phyloP scores from a whole-genome alignment of 2,329 filamentous ascomycete genomes.

The Colletotrichum chlorophyti region DNA sequence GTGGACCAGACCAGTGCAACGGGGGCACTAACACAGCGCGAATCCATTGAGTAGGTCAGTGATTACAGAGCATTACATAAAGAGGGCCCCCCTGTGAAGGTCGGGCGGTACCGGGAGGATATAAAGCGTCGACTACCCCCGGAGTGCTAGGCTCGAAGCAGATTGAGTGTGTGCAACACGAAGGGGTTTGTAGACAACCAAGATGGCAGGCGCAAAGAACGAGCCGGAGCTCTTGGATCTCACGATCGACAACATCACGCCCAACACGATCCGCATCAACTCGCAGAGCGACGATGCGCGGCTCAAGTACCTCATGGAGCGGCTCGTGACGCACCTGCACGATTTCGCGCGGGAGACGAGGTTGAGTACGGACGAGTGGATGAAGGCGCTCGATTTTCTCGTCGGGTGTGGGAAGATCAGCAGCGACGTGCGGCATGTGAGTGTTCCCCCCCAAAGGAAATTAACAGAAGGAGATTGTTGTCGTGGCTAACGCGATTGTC shows the following conservation, averaged over 20 bases:
- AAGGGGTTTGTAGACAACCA: background rate
- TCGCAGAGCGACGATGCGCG: conserved; percentile 67
- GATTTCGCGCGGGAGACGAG: conserved; percentile 79
- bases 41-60: conserved; percentile 13
- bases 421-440: conserved; percentile 70
- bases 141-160: too few species aligned
- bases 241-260: conserved; percentile 77
- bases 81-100: background rate
- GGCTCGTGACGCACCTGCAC: conserved; percentile 75
- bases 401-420: conserved; percentile 73
- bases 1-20: background rate
- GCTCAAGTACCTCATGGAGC: conserved; percentile 72
- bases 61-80: conserved; percentile 31
- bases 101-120: too few species aligned
- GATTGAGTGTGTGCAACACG: too few species aligned
- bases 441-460: conserved; percentile 9
- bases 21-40: background rate
- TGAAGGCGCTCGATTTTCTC: conserved; percentile 72
- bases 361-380: conserved; percentile 77
- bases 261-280: conserved; percentile 75
- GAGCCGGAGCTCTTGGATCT: conserved; percentile 67
- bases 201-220: conserved; percentile 13
- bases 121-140: too few species aligned
- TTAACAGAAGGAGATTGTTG: too few species aligned
- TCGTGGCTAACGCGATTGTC: too few species aligned